A percentile compares a stretch with the other conserved stretches of the same genome.
Conservation (phyloP, 75 land plant genomes). For the Picea glauca region DNA sequence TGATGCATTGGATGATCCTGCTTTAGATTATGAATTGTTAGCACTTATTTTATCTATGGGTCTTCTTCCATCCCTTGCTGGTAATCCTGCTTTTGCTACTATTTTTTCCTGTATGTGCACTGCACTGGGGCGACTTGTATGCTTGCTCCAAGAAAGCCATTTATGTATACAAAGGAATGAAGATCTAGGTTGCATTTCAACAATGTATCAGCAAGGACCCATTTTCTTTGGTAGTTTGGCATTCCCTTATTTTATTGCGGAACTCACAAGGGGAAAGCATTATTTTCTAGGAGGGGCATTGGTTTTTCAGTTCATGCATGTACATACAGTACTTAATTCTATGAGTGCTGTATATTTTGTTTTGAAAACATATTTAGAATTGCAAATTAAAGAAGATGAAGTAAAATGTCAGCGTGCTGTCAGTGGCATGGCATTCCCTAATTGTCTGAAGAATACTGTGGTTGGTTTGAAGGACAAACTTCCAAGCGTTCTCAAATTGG, state of each 20-base stretch:
- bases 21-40: conserved; percentile 37
- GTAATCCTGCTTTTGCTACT: conserved; percentile 26
- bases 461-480: conserved; percentile 26
- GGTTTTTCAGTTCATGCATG: conserved; percentile 65
- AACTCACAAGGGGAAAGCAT: conserved; percentile 62
- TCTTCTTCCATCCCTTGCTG: conserved; percentile 31
- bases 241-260: conserved; percentile 75
- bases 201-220: background rate
- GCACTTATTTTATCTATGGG: conserved; percentile 57
- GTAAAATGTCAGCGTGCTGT: background rate
- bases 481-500: conserved; percentile 12
- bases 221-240: conserved; percentile 26
- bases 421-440: background rate
- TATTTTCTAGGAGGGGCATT: conserved; percentile 68
- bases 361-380: conserved; percentile 54
- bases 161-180: conserved; percentile 5
- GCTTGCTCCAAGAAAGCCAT: conserved; percentile 40
- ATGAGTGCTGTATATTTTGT: conserved; percentile 61
- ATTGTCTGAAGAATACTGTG: conserved; percentile 11
- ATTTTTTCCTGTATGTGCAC: conserved; percentile 53
- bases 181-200: background rate
- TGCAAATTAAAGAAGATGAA: conserved; percentile 16
- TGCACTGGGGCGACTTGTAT: conserved; percentile 49
- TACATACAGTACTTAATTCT: conserved; percentile 57
- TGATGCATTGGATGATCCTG: background rate